Conservation (phyloP, 169 alveolate species). For the Eimeria falciformis region DNA sequence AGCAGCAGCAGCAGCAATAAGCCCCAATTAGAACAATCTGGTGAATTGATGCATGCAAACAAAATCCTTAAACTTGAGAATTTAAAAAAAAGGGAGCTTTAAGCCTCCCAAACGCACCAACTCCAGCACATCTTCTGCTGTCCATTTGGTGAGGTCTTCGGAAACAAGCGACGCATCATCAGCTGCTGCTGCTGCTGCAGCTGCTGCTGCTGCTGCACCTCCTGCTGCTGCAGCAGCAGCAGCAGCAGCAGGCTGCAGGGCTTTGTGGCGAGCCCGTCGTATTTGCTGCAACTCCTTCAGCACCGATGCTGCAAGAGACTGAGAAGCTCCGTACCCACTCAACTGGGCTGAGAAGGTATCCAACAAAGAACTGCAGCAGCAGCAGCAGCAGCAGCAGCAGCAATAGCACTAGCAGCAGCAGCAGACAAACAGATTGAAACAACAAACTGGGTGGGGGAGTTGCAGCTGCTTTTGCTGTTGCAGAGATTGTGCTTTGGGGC, state of each 20-base stretch:
- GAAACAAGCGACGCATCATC: conserved; percentile 18
- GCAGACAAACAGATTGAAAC: not conserved
- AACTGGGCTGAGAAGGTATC: conserved; percentile 58
- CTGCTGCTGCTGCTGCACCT: not conserved
- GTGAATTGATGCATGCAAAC: not conserved
- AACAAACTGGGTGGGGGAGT: not conserved
- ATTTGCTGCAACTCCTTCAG: conserved; percentile 20
- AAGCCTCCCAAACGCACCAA: not conserved
- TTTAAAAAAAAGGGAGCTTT: not conserved
- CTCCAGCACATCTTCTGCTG: conserved; percentile 49
- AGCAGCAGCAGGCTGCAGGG: conserved; percentile 7
- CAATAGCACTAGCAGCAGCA: conserved; percentile 1
- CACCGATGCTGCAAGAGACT: conserved; percentile 48
- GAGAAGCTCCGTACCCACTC: conserved; percentile 74
- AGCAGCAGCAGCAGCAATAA: not conserved
- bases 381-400: conserved; percentile 6
- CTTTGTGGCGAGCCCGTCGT: conserved; percentile 14
- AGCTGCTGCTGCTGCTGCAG: not conserved
- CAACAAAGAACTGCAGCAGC: conserved; percentile 56
- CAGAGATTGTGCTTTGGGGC: too few species aligned
- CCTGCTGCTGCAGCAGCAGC: conserved; percentile 23
- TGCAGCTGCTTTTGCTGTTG: not conserved
- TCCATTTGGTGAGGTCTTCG: conserved; percentile 53
- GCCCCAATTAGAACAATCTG: not conserved
- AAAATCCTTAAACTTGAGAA: not conserved